phyloP scores from a whole-genome alignment of 257 asterid genomes.

The Lantana camara region DNA sequence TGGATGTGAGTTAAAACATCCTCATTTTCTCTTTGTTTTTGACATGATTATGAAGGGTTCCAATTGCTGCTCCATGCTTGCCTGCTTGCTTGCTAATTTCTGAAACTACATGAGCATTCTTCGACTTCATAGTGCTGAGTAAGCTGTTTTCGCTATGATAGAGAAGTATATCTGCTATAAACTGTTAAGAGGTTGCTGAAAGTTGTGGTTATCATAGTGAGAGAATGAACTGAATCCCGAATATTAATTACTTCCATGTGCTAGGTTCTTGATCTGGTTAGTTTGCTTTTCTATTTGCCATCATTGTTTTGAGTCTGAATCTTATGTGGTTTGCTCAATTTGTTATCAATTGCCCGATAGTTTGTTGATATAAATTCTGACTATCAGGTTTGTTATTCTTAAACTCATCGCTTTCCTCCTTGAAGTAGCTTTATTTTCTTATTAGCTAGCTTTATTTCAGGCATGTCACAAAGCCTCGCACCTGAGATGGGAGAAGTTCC shows the following conservation, averaged over 20 bases:
- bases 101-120: background rate
- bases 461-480: conserved; percentile 67
- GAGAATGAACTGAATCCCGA: background rate
- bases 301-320: conserved; percentile 16
- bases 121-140: conserved; percentile 20
- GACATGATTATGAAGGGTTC: conserved; percentile 17
- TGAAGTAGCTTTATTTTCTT: conserved; percentile 2
- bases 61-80: conserved; percentile 18
- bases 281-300: background rate
- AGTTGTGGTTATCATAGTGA: conserved; percentile 1
- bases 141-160: conserved; percentile 3
- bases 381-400: conserved; percentile 1
- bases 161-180: conserved; percentile 15
- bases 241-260: conserved; percentile 15
- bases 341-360: background rate
- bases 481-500: conserved; percentile 63
- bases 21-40: conserved; percentile 26
- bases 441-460: conserved; percentile 40
- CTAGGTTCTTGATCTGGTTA: conserved; percentile 6
- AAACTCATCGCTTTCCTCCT: conserved; percentile 18
- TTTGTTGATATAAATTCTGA: conserved; percentile 12
- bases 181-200: conserved; percentile 14
- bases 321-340: conserved; percentile 10
- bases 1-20: conserved; percentile 57
- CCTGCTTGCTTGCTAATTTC: conserved; percentile 8